Percentiles rank a stretch among this genome's conserved stretches.
Evolutionary conservation across 176 grass and related monocot genomes (phyloP).

Genomic region (Carex scoparia): DNA sequence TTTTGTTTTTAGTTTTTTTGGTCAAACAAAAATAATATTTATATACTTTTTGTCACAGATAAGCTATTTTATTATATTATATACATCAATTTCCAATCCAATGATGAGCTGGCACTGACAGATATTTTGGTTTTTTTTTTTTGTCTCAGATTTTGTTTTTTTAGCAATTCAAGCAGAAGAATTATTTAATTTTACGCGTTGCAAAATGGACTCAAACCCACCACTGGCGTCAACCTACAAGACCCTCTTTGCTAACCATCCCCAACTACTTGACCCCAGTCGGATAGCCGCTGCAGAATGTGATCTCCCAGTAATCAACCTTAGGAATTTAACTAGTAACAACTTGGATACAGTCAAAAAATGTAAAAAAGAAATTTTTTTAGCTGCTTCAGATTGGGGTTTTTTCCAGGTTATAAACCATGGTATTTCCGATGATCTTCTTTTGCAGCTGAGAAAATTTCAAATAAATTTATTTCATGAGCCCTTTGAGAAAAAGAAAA

Average conservation of each 20-base stretch:
- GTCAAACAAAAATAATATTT: no score
- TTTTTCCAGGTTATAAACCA: conserved; percentile 82
- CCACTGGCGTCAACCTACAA: conserved; percentile 57
- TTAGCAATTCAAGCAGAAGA: not conserved
- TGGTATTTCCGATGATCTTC: conserved; percentile 36
- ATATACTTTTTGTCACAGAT: no score
- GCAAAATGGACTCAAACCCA: conserved; percentile 34
- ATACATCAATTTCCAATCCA: not conserved
- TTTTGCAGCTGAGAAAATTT: conserved; percentile 26
- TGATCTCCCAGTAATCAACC: conserved; percentile 41
- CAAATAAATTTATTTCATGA: conserved; percentile 38
- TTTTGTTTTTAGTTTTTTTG: no score
- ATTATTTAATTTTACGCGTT: not conserved
- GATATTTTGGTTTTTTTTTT: not conserved
- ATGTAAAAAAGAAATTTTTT: conserved; percentile 44
- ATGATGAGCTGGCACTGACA: not conserved
- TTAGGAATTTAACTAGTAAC: conserved; percentile 12
- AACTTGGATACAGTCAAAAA: not conserved
- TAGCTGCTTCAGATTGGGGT: conserved; percentile 64
- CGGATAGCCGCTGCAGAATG: not conserved
- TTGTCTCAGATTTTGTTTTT: not conserved
- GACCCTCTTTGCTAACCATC: conserved; percentile 30
- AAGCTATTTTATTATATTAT: not conserved
- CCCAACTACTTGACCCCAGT: not conserved
- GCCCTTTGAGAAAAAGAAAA: conserved; percentile 44